phyloP scores from a whole-genome alignment of 2,329 filamentous ascomycete species.

The Colletotrichum aenigma region DNA sequence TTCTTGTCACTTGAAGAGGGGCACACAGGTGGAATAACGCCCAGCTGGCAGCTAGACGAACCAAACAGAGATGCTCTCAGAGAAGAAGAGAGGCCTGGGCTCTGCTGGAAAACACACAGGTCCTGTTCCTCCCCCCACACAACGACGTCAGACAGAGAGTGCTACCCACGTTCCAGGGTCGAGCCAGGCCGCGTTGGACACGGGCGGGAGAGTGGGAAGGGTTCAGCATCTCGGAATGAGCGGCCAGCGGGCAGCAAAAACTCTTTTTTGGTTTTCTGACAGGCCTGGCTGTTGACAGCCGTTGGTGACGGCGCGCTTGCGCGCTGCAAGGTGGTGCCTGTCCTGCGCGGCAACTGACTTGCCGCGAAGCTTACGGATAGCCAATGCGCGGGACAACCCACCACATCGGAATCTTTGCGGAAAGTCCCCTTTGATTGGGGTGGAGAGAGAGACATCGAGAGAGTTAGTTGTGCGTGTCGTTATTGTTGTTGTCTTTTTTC shows the following conservation, averaged over 20 bases:
- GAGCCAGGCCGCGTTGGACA: not conserved
- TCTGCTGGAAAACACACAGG: not conserved
- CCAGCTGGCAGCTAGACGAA: not conserved
- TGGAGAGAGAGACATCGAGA: not conserved
- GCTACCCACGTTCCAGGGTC: not conserved
- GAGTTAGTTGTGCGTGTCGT: not conserved
- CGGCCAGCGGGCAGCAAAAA: not conserved
- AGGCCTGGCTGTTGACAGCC: not conserved
- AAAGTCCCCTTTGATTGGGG: not conserved
- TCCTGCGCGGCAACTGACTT: not conserved
- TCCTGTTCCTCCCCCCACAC: not conserved
- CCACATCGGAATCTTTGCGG: not conserved
- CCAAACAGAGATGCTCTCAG: not conserved
- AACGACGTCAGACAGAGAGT: conserved; percentile 10
- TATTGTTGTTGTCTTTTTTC: not conserved
- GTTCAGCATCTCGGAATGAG: not conserved
- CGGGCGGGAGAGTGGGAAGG: not conserved
- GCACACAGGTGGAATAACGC: not conserved
- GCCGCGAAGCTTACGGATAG: not conserved
- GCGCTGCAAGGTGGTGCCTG: not conserved
- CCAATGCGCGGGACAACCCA: not conserved
- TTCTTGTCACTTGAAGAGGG: not conserved
- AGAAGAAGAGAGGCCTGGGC: not conserved
- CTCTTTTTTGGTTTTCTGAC: not conserved
- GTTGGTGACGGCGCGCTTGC: not conserved